Percentiles rank a stretch among this genome's conserved stretches.
phyloP scores from a whole-genome alignment of 495 filamentous ascomycete species.

The Aeminium ludgeri region DNA sequence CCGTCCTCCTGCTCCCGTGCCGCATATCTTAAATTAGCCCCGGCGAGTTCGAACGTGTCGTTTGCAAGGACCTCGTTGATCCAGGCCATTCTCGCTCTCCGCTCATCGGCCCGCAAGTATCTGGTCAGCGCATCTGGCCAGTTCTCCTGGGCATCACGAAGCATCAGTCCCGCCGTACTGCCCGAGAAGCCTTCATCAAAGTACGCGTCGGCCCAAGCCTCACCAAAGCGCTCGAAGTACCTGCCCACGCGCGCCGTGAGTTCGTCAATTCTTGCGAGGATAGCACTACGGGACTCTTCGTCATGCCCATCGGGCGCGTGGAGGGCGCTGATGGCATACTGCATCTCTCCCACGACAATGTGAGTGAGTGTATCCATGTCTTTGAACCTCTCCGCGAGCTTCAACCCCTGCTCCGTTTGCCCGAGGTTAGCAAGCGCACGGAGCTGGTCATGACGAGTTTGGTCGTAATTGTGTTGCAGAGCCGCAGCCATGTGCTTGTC shows the following conservation, averaged over 20 bases:
- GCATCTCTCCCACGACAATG: slow-evolving; percentile 18
- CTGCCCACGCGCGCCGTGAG: slow-evolving; percentile 11
- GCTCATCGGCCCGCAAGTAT: slow-evolving; percentile 52
- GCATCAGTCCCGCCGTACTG: slow-evolving; percentile 44
- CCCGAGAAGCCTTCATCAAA: slow-evolving; percentile 58
- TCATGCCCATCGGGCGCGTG: slow-evolving; percentile 5
- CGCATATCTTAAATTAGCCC: slow-evolving; percentile 43
- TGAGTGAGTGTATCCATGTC: slow-evolving; percentile 25
- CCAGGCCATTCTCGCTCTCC: slow-evolving; percentile 69
- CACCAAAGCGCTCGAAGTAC: slow-evolving; percentile 32
- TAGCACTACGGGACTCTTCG: slow-evolving; percentile 10
- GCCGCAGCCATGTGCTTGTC: slow-evolving; percentile 29
- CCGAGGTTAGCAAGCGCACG: slow-evolving; percentile 52
- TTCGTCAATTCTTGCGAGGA: not conserved
- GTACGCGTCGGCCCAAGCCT: slow-evolving; percentile 59
- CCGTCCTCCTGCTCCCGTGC: slow-evolving; percentile 52
- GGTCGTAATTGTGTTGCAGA: slow-evolving; percentile 32
- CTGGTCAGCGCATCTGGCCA: slow-evolving; percentile 46
- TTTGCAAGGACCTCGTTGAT: slow-evolving; percentile 74
- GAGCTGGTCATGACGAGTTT: slow-evolving; percentile 40
- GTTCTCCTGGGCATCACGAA: slow-evolving; percentile 45
- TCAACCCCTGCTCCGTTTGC: slow-evolving; percentile 47
- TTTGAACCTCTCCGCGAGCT: slow-evolving; percentile 48
- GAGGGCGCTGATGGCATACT: slow-evolving; percentile 14
- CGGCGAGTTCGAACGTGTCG: slow-evolving; percentile 53